Base-by-base conservation (phyloP, 495 filamentous ascomycete genomes). In the Staphylotrichum longicolle region DNA sequence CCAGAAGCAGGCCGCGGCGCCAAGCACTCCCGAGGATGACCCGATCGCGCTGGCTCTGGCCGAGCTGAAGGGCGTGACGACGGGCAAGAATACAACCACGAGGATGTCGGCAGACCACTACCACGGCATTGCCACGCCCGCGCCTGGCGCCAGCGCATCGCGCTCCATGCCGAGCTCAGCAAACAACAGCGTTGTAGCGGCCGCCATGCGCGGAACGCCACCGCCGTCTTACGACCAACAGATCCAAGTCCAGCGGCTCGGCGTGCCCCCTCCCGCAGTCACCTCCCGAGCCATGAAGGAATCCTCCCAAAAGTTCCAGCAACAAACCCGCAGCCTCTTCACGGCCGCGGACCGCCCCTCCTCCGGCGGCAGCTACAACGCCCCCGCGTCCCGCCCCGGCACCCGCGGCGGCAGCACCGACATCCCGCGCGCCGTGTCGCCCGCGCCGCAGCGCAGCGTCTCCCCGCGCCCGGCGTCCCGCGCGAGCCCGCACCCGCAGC, bases 261-360 rank as follows among this genome's bases (percentile, higher is more conserved):
- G 88, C 60, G 89, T 92, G 14, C 95, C 95, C 1, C 86, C 94
- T 57, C 94, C 93, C 0, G 95, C 95, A 10, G 91, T 93, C 62
- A 98, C 95, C 0, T 88, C 89, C 7, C 86, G 87, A 57, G 88
- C 93, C 49, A 99, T 99, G 95, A 88, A 96, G 65, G 88, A 94
- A 68, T 89, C 93, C 11, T 92, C 91, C 1, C 86, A 93, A 58
- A 89, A 89, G 68, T 96, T 94, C 70, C 84, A 89, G 48, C 86
- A 87, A 55, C 89, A 96, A 73, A 89, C 88, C 7, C 85, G 90
- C 56, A 88, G 83, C 66, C 87, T 96, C 84, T 91, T 96, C 67
- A 57, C 61, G 37, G 64, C 80, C 2, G 15, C 59, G 2, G 54
- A 59, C 61, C 78, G 81, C n/a, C 79, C 81, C 9, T 70, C 66